A percentile compares a stretch with the other conserved stretches of the same genome.
phyloP scores from a whole-genome alignment of 225 moss, liverwort and hornwort genomes.

The Bryum argenteum region DNA sequence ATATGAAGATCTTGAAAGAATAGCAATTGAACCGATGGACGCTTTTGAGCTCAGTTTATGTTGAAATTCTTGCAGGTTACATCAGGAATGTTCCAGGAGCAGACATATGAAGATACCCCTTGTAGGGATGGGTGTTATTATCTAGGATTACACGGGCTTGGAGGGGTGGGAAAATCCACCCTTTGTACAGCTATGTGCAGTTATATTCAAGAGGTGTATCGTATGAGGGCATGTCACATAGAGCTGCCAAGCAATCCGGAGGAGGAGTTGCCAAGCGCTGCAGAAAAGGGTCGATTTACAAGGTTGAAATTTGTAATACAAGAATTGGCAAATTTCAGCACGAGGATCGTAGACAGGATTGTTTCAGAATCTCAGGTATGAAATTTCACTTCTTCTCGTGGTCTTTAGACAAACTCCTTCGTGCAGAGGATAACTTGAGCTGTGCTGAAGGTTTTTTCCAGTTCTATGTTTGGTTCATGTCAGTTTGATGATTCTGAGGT shows the following conservation, averaged over 20 bases:
- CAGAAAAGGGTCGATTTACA: fast-evolving
- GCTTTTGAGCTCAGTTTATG: too few species aligned
- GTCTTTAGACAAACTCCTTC: too few species aligned
- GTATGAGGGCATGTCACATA: neutral
- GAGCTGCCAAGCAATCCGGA: neutral
- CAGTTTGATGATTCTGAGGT: neutral
- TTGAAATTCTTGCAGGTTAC: too few species aligned
- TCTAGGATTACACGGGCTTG: neutral
- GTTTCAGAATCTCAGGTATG: fast-evolving
- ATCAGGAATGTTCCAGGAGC: too few species aligned
- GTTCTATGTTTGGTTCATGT: too few species aligned
- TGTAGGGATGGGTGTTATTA: neutral
- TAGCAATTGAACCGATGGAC: too few species aligned
- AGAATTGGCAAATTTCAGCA: neutral
- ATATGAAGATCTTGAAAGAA: too few species aligned
- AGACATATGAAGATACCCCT: too few species aligned
- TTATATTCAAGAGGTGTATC: neutral
- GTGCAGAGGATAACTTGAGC: too few species aligned
- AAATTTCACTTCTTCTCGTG: neutral
- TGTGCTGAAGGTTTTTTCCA: too few species aligned
- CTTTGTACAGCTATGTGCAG: neutral
- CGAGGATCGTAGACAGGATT: fast-evolving
- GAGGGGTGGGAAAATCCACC: neutral
- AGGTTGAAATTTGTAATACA: neutral
- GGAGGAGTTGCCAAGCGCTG: too few species aligned